These are phyloP conservation scores for Coriaria nepalensis DNA, from an alignment of 306 rosid genomes.

Conservation along the genomic window DNA sequence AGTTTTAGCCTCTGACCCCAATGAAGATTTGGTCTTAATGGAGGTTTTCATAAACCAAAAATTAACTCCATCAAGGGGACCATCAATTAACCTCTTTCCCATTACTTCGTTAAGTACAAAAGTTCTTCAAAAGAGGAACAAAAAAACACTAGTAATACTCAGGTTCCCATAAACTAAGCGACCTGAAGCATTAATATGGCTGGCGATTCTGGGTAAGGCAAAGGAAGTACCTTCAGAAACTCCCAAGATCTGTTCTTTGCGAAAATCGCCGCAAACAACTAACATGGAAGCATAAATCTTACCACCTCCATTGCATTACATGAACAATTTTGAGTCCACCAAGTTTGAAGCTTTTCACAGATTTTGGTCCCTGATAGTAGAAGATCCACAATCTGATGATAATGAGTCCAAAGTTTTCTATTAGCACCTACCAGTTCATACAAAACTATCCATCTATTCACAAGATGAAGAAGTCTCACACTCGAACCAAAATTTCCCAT, in stretches of 20 bases:
- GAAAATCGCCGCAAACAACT: conserved; percentile 11
- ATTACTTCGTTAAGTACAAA: too few relatives aligned
- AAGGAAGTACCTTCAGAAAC: conserved; percentile 13
- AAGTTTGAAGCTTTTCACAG: conserved; percentile 10
- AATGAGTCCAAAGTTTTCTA: conserved; percentile 14
- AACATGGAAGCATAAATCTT: conserved; percentile 9
- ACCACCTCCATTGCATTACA: conserved; percentile 7
- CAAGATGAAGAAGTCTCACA: neutral
- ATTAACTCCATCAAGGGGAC: too few relatives aligned
- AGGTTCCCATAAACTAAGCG: too few relatives aligned
- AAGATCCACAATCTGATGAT: conserved; percentile 17
- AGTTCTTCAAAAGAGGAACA: too few relatives aligned
- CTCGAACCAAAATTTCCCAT: too few relatives aligned
- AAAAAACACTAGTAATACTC: too few relatives aligned
- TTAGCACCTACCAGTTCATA: conserved; percentile 5
- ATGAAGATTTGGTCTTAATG: too few relatives aligned
- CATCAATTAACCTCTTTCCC: too few relatives aligned
- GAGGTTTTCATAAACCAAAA: too few relatives aligned
- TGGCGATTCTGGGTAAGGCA: conserved; percentile 1
- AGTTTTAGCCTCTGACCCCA: too few relatives aligned
- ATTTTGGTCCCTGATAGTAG: conserved; percentile 10
- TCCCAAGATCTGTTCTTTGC: conserved; percentile 3
- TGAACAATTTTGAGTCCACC: conserved; percentile 8
- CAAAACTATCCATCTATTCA: conserved; percentile 10
- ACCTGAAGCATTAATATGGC: neutral